Evolutionary conservation across 208 protist genomes (phyloP), one percentile per base, ranked within the genome.

Genomic region (Angomonas desouzai): DNA sequence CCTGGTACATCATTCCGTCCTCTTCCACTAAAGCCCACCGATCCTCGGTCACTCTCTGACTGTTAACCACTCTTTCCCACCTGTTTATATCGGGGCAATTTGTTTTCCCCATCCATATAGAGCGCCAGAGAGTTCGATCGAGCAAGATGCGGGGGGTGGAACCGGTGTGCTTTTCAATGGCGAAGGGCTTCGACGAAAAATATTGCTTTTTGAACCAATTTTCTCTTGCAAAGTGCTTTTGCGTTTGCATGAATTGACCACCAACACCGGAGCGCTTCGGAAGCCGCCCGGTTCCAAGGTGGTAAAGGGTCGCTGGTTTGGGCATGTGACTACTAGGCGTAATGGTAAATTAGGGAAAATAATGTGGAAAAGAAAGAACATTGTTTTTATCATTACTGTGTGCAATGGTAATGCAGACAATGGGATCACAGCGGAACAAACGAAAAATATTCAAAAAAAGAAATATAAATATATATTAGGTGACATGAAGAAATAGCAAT

Each of bases 21-120:
- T 96, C 90, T 64, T 96, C 90, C 33, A 96, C 90, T 16, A 87
- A 67, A 1, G 87, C 80, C 75, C 84, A 96, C 4, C 90, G 74
- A 64, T 96, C 90, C 58, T 96, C 90, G 0, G 80, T 91, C 33
- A 93, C 85, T 30, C 90, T 82, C 67, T 85, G 81, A 60, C 85
- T 84, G 68, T 96, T 96, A 28, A 96, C 86, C n/a, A 96, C 87
- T 36, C 81, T 78, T 64, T 96, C 90, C 87, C 90, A 96, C 13
- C 90, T 72, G 62, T 90, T 89, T 16, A 87, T 72, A 32, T 93
- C 90, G 22, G 90, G 90, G 27, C 91, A 45, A 48, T 96, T 91
- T 0, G 67, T 55, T 53, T 91, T 91, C 3, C 63, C 79, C 40
- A 83, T 28, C 85, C 86, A 93, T 51, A 86, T n/a, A 3, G 72